Conservation (phyloP, 129 eudicot genomes). For the Gnaphalium uliginosum region DNA sequence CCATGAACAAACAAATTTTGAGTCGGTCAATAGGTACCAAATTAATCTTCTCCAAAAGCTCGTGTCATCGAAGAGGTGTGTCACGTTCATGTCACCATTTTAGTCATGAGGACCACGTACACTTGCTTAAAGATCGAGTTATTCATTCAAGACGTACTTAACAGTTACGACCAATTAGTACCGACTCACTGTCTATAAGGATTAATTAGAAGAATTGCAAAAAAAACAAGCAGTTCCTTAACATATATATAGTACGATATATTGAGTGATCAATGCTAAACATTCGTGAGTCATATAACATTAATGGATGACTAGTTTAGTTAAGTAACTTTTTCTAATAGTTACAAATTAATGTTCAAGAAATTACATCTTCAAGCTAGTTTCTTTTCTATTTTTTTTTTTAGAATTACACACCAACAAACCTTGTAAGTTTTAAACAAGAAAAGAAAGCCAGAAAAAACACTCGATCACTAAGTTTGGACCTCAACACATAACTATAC, state of each 20-base stretch:
- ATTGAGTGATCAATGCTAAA: too few species aligned
- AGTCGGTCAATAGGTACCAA: background rate
- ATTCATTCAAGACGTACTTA: background rate
- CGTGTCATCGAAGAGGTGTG: background rate
- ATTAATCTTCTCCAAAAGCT: background rate
- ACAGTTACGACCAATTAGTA: background rate
- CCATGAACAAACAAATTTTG: background rate
- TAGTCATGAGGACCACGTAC: background rate
- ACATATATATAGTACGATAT: too few species aligned
- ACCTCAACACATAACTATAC: constrained; percentile 17
- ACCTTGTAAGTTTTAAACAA: background rate
- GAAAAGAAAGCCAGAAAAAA: background rate
- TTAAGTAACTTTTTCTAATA: too few species aligned
- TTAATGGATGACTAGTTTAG: too few species aligned
- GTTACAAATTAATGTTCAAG: too few species aligned
- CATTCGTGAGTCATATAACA: too few species aligned
- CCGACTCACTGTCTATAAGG: background rate
- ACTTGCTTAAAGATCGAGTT: background rate
- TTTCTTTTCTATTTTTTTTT: background rate
- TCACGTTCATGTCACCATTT: background rate
- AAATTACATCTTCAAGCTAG: background rate
- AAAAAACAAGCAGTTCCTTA: background rate
- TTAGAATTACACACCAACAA: constrained; percentile 17
- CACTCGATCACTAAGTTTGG: constrained; percentile 22
- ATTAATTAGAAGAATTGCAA: background rate